Evolutionary conservation across 345 rosid species (phyloP).

Genomic region (thale cress (Arabidopsis thaliana)): TAIR10.1 NC_003074.8:23147501-23148000

Average conservation of each 20-base stretch:
- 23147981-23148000: slow-evolving; percentile 39
- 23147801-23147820: slow-evolving; percentile 2
- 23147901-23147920: not conserved
- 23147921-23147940: slow-evolving; percentile 17
- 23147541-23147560: slow-evolving; percentile 81
- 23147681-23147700: slow-evolving; percentile 95
- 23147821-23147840: slow-evolving; percentile 19
- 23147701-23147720: slow-evolving; percentile 96
- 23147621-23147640: slow-evolving; percentile 97
- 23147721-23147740: slow-evolving; percentile 69
- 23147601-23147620: slow-evolving; percentile 87
- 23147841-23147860: not conserved
- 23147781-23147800: slow-evolving; percentile 17
- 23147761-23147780: slow-evolving; percentile 25
- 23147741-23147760: slow-evolving; percentile 11
- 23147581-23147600: slow-evolving; percentile 84
- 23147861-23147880: slow-evolving; percentile 4
- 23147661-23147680: slow-evolving; percentile 92
- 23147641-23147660: slow-evolving; percentile 97
- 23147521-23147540: slow-evolving; percentile 99
- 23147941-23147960: slow-evolving; percentile 9
- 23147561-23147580: slow-evolving; percentile 85
- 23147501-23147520: slow-evolving; percentile 53
- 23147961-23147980: slow-evolving; percentile 36
- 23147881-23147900: not conserved